phyloP scores from a whole-genome alignment of 129 eudicot genomes.

The Gnaphalium uliginosum region DNA sequence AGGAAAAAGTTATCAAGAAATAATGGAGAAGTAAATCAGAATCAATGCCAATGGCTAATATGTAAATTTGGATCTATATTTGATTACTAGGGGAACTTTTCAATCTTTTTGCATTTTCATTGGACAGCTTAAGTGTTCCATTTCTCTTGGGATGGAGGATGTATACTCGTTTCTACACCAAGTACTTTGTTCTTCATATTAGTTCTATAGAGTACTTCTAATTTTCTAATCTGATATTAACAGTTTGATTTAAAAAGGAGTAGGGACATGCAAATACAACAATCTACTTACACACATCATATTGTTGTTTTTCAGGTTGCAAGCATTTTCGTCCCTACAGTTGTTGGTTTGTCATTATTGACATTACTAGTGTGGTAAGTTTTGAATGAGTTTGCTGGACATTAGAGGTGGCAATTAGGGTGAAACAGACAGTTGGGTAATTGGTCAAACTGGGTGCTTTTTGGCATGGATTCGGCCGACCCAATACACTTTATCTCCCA shows the following conservation, averaged over 20 bases:
- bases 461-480: neutral
- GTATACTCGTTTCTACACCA: neutral
- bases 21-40: neutral
- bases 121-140: neutral
- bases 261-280: neutral
- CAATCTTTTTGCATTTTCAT: neutral
- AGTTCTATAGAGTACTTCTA: neutral
- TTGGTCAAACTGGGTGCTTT: neutral
- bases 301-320: constrained; percentile 66
- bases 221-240: neutral
- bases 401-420: constrained; percentile 4
- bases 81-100: neutral
- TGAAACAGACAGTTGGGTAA: neutral
- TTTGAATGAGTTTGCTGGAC: neutral
- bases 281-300: constrained; percentile 13
- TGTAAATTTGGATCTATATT: neutral
- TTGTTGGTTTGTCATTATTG: constrained; percentile 60
- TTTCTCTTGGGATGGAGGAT: neutral
- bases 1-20: neutral
- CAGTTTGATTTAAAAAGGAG: neutral
- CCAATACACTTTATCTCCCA: neutral
- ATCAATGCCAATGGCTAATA: neutral
- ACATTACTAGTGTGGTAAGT: constrained; percentile 90
- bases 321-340: constrained; percentile 90
- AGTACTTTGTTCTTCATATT: neutral